Percentiles rank a stretch among this genome's conserved stretches.
These are phyloP conservation scores for Cystoderma amianthinum DNA, from an alignment of 768 basidiomycete species.

Conservation along the genomic window DNA sequence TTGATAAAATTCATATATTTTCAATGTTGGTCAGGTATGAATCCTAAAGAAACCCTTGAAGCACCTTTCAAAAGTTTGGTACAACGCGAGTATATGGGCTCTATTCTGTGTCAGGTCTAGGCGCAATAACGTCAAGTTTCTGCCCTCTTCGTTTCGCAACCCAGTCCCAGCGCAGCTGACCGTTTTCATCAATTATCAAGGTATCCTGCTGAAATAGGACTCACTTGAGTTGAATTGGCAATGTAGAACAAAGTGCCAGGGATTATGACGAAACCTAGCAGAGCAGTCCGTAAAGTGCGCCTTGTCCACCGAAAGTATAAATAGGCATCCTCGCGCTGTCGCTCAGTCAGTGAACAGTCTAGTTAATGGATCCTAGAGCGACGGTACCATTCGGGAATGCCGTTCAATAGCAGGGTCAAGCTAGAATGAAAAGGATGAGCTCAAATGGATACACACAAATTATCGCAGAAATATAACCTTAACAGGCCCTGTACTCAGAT, in stretches of 20 bases:
- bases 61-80: not conserved
- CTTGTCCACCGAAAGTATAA: constrained; percentile 77
- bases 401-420: constrained; percentile 57
- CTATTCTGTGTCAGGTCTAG: constrained; percentile 23
- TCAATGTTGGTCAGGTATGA: not conserved
- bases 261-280: constrained; percentile 59
- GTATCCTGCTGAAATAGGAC: constrained; percentile 5
- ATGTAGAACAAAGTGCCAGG: constrained; percentile 53
- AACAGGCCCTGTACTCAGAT: constrained; percentile 36
- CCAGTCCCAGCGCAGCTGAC: constrained; percentile 49
- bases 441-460: too few species aligned
- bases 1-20: too few species aligned
- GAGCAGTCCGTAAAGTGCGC: constrained; percentile 50
- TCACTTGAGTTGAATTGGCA: constrained; percentile 18
- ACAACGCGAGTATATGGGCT: not conserved
- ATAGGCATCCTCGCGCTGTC: constrained; percentile 80
- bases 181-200: constrained; percentile 7
- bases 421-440: too few species aligned
- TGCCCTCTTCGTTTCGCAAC: constrained; percentile 34
- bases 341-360: constrained; percentile 3
- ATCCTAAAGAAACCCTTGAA: too few species aligned
- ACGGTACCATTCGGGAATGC: constrained; percentile 40
- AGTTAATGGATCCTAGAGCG: not conserved
- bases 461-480: constrained; percentile 36
- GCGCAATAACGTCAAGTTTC: constrained; percentile 11